Base-by-base conservation (phyloP, 2,329 filamentous ascomycete species). In the Fusarium sp. region DNA sequence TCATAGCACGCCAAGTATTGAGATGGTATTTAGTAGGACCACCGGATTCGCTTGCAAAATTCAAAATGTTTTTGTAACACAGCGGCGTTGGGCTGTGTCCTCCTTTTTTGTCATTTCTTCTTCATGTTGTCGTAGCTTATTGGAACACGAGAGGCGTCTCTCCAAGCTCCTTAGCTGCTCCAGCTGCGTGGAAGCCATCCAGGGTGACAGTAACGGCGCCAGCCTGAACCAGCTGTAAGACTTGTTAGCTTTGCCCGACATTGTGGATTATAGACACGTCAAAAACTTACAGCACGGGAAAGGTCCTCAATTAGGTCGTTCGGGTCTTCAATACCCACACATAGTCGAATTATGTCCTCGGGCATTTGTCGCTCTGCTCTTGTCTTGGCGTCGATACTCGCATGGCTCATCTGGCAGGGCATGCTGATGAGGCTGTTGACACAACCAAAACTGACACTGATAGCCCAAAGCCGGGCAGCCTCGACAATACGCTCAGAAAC, bases 331-430 rank as follows among this genome's bases (percentile, higher is more conserved):
- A 99, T 99, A 45, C 96, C 96, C 44, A 99, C 94, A 76, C 96
- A 99, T 56, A 99, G 81, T 56, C 96, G 87, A 74, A 99, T 98
- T 63, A 99, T 91, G 78, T 99, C 96, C 81, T 99, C 96, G 13
- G 96, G 96, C 89, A 99, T 92, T 69, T 95, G 90, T 68, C 94
- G 87, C 81, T 97, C 94, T 74, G 89, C 85, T 71, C 96, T 86
- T 52, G 94, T 98, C 83, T 97, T 97, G 61, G 94, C 92, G 77
- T 98, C 96, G 75, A 99, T 99, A 77, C 93, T 97, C 39, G 96
- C 96, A 80, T 99, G 96, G 81, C 95, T 98, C 96, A 99, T 99
- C 75, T 95, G 94, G 82, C 96, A 99, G 10, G 96, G 95, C 95
- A 99, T 97, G 82, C 94, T 97, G 80, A 99, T 99, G 78, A 99